These are phyloP conservation scores for Lolium rigidum DNA, from an alignment of 176 grass and related monocot genomes.

Conservation along the genomic window DNA sequence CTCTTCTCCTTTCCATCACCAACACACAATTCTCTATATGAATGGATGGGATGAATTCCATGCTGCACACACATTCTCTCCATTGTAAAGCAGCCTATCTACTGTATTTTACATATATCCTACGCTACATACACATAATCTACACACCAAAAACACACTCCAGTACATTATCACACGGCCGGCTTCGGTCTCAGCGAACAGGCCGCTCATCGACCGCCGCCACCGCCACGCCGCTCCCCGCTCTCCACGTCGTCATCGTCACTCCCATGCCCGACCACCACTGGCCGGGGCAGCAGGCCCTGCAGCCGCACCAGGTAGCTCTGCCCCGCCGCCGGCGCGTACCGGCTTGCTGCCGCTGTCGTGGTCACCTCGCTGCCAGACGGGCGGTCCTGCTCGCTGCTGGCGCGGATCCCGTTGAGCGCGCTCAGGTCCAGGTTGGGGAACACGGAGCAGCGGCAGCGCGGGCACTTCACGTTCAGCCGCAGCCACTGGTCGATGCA, in stretches of 20 bases:
- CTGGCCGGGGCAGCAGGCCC: conserved; percentile 58
- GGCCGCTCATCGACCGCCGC: background rate
- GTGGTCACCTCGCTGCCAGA: conserved; percentile 49
- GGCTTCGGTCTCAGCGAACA: background rate
- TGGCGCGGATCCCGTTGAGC: conserved; percentile 73
- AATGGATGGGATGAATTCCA: no score
- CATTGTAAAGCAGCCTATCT: background rate
- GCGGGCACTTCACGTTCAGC: conserved; percentile 91
- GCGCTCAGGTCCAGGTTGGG: conserved; percentile 95
- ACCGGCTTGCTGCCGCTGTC: conserved; percentile 18
- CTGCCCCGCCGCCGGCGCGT: conserved; percentile 49
- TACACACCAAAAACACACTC: background rate
- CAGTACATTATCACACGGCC: background rate
- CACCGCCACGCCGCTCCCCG: background rate
- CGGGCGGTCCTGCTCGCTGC: conserved; percentile 51
- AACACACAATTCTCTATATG: no score
- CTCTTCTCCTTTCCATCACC: no score
- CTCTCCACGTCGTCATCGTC: background rate
- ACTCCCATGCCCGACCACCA: conserved; percentile 48
- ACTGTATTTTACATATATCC: background rate
- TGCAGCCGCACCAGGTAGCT: conserved; percentile 74
- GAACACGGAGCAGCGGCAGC: conserved; percentile 94
- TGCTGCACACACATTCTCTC: background rate
- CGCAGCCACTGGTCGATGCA: conserved; percentile 97
- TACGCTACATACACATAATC: background rate